These are phyloP conservation scores for Malus orientalis DNA, from an alignment of 306 rosid species.

Conservation along the genomic window DNA sequence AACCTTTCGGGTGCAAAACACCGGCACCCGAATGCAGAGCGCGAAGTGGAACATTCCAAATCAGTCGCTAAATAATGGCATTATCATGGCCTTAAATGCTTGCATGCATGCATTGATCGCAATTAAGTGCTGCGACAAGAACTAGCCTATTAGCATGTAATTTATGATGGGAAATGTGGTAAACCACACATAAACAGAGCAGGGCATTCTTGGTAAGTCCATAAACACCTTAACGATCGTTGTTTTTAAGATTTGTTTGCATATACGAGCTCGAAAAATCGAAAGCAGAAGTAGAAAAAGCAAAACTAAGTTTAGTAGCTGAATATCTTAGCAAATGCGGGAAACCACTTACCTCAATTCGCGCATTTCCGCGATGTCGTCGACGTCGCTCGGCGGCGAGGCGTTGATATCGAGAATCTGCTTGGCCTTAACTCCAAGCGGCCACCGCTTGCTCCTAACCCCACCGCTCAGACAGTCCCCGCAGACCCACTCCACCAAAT, in stretches of 20 bases:
- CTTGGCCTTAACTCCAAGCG: conserved; percentile 80
- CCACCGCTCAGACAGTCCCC: conserved; percentile 57
- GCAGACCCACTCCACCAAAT: conserved; percentile 74
- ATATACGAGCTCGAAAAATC: background rate
- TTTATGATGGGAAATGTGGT: background rate
- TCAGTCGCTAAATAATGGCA: background rate
- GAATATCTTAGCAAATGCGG: background rate
- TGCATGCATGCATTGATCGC: background rate
- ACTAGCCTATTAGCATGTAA: background rate
- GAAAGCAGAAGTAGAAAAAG: background rate
- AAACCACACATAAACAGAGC: background rate
- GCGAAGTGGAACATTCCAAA: background rate
- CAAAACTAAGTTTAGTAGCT: background rate
- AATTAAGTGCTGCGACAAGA: background rate
- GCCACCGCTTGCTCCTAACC: conserved; percentile 88
- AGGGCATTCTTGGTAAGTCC: background rate
- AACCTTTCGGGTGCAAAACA: too few species aligned
- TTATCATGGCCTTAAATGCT: background rate
- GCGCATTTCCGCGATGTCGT: conserved; percentile 35
- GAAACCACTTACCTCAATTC: conserved; percentile 53
- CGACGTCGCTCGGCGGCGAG: conserved; percentile 83
- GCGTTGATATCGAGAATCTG: conserved; percentile 85
- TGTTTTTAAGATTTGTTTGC: background rate
- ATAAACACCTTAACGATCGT: background rate
- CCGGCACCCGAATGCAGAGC: background rate